Evolutionary conservation across 179 eudicot species (phyloP), one percentile per base, ranked within the genome.

Genomic region (Heliamphora pulchella): DNA sequence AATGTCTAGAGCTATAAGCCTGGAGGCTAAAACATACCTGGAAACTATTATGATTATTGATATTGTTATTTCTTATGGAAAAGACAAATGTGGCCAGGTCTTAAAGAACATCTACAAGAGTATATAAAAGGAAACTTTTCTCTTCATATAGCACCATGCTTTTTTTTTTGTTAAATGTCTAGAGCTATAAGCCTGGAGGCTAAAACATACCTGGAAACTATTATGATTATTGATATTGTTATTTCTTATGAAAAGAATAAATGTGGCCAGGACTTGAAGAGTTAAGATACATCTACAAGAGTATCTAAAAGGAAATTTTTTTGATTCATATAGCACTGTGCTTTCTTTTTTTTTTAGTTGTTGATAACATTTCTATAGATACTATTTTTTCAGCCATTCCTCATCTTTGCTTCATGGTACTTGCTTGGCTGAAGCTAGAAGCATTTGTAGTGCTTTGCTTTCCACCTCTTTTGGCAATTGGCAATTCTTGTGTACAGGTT

Each of bases 361-460:
- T 31, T 31, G 31, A 31, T 31, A 31, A 31, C 31, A 31, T 31
- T 31, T 31, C 31, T 31, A 31, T 31, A 31, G 31, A 31, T 31
- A 31, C 31, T 31, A 31, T 31, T 31, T 31, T 31, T 53, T 53
- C 1, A 51, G 65, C 15, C 48, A 31, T 74, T 22, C 5, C 1
- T 43, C 48, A 53, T 11, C 47, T 39, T n/a, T 55, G 8, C 57
- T 39, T 41, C 17, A 48, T 55, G 17, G 8, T 74, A 57, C 39
- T 31, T 41, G 43, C 9, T 62, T 76, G 39, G 79, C 46, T 76
- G 70, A 76, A 76, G 79, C 46, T 44, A 62, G 54, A 39, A 20
- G 58, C 79, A 77, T 63, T 63, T 47, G 20, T 14, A 61, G 43
- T 62, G 70, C 57, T 18, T 13, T 51, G 7, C 41, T 57, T 20